Conservation (phyloP, 352 stramenopile genomes). For the Phytophthora ramorum region DNA sequence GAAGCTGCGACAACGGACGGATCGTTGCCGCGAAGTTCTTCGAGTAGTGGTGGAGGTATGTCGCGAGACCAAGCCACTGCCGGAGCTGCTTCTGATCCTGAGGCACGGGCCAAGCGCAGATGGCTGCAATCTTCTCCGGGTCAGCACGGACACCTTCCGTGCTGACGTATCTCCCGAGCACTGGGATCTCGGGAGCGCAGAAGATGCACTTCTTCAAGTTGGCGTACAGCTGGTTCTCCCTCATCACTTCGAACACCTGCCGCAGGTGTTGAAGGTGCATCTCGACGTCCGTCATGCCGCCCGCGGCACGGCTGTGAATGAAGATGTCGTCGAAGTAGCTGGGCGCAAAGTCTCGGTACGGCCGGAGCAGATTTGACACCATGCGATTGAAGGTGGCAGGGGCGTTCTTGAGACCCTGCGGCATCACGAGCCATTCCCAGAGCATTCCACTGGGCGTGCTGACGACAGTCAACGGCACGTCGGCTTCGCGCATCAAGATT, state of each 20-base stretch:
- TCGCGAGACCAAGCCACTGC: too few relatives aligned
- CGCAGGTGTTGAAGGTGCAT: conserved; percentile 30
- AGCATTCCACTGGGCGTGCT: too few relatives aligned
- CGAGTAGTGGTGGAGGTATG: too few relatives aligned
- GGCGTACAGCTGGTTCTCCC: conserved; percentile 23
- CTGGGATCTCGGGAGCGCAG: conserved; percentile 31
- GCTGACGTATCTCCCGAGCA: conserved; percentile 35
- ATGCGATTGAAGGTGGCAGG: too few relatives aligned
- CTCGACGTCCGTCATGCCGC: conserved; percentile 11
- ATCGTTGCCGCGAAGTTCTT: too few relatives aligned
- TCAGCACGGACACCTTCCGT: conserved; percentile 18
- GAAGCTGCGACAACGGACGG: too few relatives aligned
- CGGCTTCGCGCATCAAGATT: too few relatives aligned
- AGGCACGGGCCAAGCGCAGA: conserved; percentile 18
- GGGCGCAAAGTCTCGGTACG: conserved; percentile 6
- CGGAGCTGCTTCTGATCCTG: too few relatives aligned
- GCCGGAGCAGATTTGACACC: too few relatives aligned
- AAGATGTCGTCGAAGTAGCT: conserved; percentile 44
- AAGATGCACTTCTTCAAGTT: conserved; percentile 40
- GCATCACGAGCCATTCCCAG: too few relatives aligned
- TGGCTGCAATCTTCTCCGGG: conserved; percentile 21
- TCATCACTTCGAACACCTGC: conserved; percentile 29
- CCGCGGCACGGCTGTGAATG: conserved; percentile 25
- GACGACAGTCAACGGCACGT: too few relatives aligned
- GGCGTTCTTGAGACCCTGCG: too few relatives aligned